A percentile compares a stretch with the other conserved stretches of the same genome.
These are phyloP conservation scores for Penicillium paradoxum DNA, from an alignment of 495 filamentous ascomycete genomes.

Conservation along the genomic window DNA sequence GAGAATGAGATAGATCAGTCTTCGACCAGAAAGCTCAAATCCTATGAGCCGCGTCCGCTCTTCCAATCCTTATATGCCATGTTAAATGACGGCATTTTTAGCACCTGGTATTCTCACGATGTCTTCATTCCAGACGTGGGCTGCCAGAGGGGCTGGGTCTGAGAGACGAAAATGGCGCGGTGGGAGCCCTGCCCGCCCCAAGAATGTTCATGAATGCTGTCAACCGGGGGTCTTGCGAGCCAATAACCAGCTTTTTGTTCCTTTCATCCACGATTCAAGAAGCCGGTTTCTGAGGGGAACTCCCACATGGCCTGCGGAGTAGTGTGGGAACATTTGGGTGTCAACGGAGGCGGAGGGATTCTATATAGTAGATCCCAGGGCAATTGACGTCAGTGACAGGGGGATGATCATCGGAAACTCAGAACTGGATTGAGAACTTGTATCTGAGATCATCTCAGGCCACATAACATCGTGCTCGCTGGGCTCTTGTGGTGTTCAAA, in stretches of 20 bases:
- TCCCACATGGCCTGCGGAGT: neutral
- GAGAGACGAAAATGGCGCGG: neutral
- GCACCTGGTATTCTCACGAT: constrained; percentile 1
- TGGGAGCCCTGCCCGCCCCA: neutral
- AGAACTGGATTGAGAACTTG: no score
- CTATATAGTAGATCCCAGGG: neutral
- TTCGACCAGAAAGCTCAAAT: neutral
- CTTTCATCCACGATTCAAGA: neutral
- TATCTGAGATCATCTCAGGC: no score
- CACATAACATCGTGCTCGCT: no score
- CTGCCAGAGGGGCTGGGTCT: neutral
- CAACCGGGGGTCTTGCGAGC: constrained; percentile 9
- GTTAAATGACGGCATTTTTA: neutral
- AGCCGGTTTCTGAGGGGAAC: no score
- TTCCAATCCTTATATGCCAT: neutral
- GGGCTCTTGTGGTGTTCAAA: no score
- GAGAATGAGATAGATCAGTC: neutral
- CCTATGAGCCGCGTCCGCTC: neutral
- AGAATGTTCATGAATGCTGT: constrained; percentile 15
- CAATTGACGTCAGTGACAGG: neutral
- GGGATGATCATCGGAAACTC: neutral
- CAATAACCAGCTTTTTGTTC: neutral
- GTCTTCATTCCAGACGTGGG: constrained; percentile 7
- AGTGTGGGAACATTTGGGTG: neutral
- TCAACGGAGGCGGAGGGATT: neutral